Evolutionary conservation across 2,329 filamentous ascomycete genomes (phyloP), one percentile per base, ranked within the genome.

Genomic region (Aureobasidium zeae): DNA sequence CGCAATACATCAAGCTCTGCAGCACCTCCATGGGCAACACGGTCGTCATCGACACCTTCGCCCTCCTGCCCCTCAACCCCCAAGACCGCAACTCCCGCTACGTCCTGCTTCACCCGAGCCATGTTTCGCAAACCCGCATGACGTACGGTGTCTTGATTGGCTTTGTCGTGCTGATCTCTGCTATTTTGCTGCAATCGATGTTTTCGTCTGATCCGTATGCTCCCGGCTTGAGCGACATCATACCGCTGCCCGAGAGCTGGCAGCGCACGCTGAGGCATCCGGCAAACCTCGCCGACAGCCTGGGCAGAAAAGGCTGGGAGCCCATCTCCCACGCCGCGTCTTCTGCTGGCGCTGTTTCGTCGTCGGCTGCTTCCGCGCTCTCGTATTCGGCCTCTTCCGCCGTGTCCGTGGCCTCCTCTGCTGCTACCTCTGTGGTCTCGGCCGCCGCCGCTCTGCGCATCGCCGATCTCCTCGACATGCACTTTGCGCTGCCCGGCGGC

Each of bases 21-120:
- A 88, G 83, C 34, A 82, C 86, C 29, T 86, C 83, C 36, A 79
- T 93, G 53, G 81, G 79, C 48, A 88, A 87, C 59, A 84, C 79
- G 0, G 77, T 87, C 29, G 77, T 83, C 21, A 79, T 94, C 19
- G 85, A 94, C 62, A 82, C 77, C 28, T 79, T 94, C 49, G 79
- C 85, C 0, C 72, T 94, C 5, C 59, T 65, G 4, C 67, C 68
- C 8, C 55, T 66, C 16, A 54, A 63, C 11, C 65, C 74, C 0
- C 67, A 66, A n/a, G 64, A 69, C 10, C 68, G 55, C 16, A 47
- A 60, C 13, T 62, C 74, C 8, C 83, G 84, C 49, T 87, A 88
- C 57, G 74, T 87, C 3, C 75, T 88, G 22, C 76, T 74, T 13
- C 69, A 75, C 49, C 63, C 63, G 1, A 68, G 73, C 16, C 73